These are phyloP conservation scores for Saccharomycopsis babjevae DNA, from an alignment of 805 yeast species.

Conservation along the genomic window DNA sequence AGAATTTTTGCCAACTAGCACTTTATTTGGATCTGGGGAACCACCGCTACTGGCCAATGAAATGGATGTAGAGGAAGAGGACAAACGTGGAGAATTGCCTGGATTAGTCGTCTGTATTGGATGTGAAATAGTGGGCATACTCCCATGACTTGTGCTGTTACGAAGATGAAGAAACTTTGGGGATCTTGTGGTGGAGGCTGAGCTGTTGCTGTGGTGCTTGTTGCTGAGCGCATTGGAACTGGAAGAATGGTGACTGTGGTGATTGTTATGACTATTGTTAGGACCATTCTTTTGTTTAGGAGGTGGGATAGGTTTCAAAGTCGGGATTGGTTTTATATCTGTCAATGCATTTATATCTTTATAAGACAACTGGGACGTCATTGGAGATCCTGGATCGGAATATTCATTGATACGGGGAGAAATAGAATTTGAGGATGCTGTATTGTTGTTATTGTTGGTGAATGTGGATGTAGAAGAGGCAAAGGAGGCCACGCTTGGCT, in stretches of 20 bases:
- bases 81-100: background rate
- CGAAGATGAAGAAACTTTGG: background rate
- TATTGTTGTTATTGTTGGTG: slow-evolving; percentile 3
- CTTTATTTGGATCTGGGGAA: slow-evolving; percentile 4
- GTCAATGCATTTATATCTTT: slow-evolving; percentile 17
- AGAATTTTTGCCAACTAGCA: slow-evolving; percentile 1
- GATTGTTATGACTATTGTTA: background rate
- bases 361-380: slow-evolving; percentile 8
- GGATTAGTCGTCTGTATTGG: background rate
- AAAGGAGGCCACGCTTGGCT: slow-evolving; percentile 7
- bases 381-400: slow-evolving; percentile 8
- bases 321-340: slow-evolving; percentile 19
- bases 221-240: background rate
- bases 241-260: background rate
- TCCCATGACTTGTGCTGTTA: background rate
- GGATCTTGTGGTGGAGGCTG: background rate
- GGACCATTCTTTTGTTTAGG: background rate
- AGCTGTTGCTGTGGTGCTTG: background rate
- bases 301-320: slow-evolving; percentile 2
- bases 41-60: slow-evolving; percentile 6
- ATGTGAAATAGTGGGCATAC: background rate
- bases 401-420: background rate
- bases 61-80: background rate
- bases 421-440: background rate
- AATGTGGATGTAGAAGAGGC: background rate